Evolutionary conservation across 1,284 basidiomycete species (phyloP).

Genomic region (Apiotrichum laibachii): DNA sequence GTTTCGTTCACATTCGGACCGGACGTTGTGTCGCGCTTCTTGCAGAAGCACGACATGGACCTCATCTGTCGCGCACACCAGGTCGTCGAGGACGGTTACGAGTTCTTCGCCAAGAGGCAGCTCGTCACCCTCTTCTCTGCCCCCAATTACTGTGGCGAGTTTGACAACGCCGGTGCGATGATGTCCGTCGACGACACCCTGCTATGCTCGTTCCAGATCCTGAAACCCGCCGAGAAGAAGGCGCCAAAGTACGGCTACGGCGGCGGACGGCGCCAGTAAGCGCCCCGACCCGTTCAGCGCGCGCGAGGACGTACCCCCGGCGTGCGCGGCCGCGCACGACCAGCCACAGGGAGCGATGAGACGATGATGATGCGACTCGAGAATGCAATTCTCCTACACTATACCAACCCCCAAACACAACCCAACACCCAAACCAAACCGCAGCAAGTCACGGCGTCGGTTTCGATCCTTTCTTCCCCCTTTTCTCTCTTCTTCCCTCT

Average conservation of each 20-base stretch:
- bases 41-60: constrained; percentile 99
- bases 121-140: constrained; percentile 96
- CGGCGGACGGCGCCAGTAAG: constrained; percentile 47
- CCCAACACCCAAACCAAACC: background rate
- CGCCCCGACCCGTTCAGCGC: too few species aligned
- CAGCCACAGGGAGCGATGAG: background rate
- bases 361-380: background rate
- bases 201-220: constrained; percentile 98
- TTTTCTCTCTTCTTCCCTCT: background rate
- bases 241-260: constrained; percentile 49
- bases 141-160: constrained; percentile 97
- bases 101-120: constrained; percentile 98
- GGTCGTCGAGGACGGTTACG: constrained; percentile 99
- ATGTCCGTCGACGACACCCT: constrained; percentile 99
- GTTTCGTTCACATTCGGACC: constrained; percentile 87
- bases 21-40: constrained; percentile 94
- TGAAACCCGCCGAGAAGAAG: constrained; percentile 99
- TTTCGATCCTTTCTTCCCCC: background rate
- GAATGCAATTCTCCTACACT: constrained; percentile 1
- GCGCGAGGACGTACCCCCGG: too few species aligned
- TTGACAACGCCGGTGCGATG: constrained; percentile 99
- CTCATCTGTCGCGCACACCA: constrained; percentile 95
- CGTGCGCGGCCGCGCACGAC: too few species aligned
- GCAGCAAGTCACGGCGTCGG: constrained; percentile 4
- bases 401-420: background rate